Evolutionary conservation across 495 filamentous ascomycete genomes (phyloP), one percentile per base, ranked within the genome.

Genomic region (Daldinia vernicosa): DNA sequence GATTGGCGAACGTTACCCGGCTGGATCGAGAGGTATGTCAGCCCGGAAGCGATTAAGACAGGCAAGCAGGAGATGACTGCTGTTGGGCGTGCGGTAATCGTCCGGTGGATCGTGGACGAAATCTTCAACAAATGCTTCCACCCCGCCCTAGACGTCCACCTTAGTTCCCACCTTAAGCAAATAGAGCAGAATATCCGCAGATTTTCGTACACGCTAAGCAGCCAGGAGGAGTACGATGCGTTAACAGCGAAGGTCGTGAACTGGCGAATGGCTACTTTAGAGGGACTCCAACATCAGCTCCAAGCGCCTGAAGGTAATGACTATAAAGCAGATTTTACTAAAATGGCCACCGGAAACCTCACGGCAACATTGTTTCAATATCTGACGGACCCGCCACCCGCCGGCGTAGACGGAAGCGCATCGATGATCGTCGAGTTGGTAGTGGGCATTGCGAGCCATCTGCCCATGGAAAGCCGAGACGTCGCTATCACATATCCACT

Each of bases 51-150:
- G 2, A 83, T 92, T 27, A 82, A 85, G 53, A 90, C 87, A 14
- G 95, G 93, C 59, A 95, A 92, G 62, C 93, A 97, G 77, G 95
- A 99, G 75, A 99, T 99, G 95, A 98, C 93, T 6, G 93, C 92
- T 5, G 90, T 97, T 24, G 95, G 95, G n/a, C 88, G 95, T 28
- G 93, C 96, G 6, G 87, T 92, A 52, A 94, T 99, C 66, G 91
- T 92, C 30, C 86, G 89, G 61, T 99, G 95, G 93, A 83, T 99
- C 15, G 89, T 94, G 22, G 92, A 98, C 15, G 93, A 98, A 75
- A 86, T 98, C 26, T 93, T 98, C 77, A 90, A 96, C 74, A 87
- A 89, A 50, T 91, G 91, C 79, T 99, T 99, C 81, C 96, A 99
- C 72, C 95, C 95, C 0, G 89, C 88, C 2, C 81, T 99, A 12